A percentile compares a stretch with the other conserved stretches of the same genome.
Evolutionary conservation across 371 early-diverging fungal genomes (phyloP).

Genomic region (Mortierella sp.): DNA sequence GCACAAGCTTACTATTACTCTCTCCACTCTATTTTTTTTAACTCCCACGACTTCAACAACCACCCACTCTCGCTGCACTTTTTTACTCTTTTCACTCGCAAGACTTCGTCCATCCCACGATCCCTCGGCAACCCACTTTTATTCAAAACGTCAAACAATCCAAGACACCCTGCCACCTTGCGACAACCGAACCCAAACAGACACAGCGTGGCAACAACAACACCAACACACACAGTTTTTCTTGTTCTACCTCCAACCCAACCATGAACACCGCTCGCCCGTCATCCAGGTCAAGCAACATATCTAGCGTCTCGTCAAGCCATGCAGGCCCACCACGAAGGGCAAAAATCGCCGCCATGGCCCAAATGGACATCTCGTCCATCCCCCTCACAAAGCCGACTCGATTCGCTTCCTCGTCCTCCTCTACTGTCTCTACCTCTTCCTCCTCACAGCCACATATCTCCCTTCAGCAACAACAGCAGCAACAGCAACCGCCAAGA

Average conservation of each 20-base stretch:
- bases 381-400: constrained; percentile 14
- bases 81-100: neutral
- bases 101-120: neutral
- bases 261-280: constrained; percentile 46
- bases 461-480: neutral
- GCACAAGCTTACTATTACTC: neutral
- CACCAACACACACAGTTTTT: neutral
- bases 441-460: neutral
- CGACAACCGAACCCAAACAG: neutral
- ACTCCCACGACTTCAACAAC: too few species aligned
- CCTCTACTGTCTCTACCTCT: neutral
- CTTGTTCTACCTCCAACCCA: too few species aligned
- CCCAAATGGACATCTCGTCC: constrained; percentile 45
- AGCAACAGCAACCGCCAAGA: constrained; percentile 24
- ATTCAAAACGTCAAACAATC: neutral
- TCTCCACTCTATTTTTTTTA: too few species aligned
- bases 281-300: constrained; percentile 31
- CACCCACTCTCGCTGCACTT: neutral
- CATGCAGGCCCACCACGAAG: constrained; percentile 24
- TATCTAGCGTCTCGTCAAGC: constrained; percentile 14
- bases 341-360: constrained; percentile 38
- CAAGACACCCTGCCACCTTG: neutral
- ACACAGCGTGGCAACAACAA: neutral
- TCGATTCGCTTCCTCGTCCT: neutral
- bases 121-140: neutral